Evolutionary conservation across 2,329 filamentous ascomycete genomes (phyloP).

Genomic region (Ophiocordyceps sinensis): DNA sequence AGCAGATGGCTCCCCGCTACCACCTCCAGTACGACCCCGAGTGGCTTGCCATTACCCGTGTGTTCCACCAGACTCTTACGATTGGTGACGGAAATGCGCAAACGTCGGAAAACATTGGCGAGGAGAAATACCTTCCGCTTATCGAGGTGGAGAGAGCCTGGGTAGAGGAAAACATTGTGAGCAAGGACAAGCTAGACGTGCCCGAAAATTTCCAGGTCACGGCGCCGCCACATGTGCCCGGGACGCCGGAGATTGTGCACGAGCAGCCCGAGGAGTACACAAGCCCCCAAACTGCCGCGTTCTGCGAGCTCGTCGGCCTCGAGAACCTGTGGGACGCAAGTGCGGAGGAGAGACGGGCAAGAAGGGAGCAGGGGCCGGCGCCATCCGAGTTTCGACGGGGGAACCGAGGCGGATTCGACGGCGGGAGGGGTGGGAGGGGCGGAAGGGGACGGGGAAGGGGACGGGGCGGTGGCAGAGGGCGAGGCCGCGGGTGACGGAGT

Average conservation of each 20-base stretch:
- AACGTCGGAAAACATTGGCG: constrained; percentile 47
- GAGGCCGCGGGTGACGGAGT: constrained; percentile 9
- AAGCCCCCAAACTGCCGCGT: constrained; percentile 72
- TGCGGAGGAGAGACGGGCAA: constrained; percentile 52
- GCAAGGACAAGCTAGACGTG: constrained; percentile 45
- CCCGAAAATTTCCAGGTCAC: constrained; percentile 67
- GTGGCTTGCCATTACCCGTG: constrained; percentile 87
- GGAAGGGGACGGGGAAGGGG: constrained; percentile 18
- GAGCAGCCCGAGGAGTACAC: constrained; percentile 68
- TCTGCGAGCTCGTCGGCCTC: constrained; percentile 66
- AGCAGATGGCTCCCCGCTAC: constrained; percentile 26
- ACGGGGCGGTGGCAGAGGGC: constrained; percentile 17
- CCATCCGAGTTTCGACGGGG: constrained; percentile 18
- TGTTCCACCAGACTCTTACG: constrained; percentile 52
- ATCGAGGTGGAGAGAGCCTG: constrained; percentile 62
- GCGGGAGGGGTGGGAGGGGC: constrained; percentile 22
- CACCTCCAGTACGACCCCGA: constrained; percentile 74
- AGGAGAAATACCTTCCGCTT: constrained; percentile 50
- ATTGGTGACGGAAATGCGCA: constrained; percentile 44
- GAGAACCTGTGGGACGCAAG: constrained; percentile 60
- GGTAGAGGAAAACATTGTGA: constrained; percentile 64
- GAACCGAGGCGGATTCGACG: constrained; percentile 19
- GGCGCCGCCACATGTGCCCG: constrained; percentile 53
- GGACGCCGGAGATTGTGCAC: constrained; percentile 38
- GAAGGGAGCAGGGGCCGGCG: constrained; percentile 43